Conservation (phyloP, 164 flowering plant genomes). For the Liquidambar formosana region DNA sequence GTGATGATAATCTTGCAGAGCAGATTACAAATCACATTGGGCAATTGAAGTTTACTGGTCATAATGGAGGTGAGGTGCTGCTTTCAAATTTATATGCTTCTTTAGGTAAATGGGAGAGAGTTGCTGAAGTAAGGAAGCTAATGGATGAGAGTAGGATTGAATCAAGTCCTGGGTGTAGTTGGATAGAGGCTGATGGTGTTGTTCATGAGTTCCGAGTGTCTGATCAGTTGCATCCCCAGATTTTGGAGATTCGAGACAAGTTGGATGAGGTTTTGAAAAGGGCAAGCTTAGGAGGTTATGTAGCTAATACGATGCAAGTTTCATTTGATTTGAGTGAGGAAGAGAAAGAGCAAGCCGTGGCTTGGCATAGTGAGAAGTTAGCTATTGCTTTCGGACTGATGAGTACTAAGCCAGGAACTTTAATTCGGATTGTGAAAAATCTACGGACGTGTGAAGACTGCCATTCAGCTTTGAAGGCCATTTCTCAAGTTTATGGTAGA, state of each 20-base stretch:
- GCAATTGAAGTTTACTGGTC: conserved; percentile 18
- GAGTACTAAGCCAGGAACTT: conserved; percentile 35
- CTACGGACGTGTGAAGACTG: conserved; percentile 59
- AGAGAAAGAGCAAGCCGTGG: conserved; percentile 51
- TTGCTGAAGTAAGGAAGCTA: conserved; percentile 29
- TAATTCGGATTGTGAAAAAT: conserved; percentile 52
- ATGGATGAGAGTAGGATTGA: conserved; percentile 22
- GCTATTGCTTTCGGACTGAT: conserved; percentile 57
- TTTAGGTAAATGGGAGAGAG: conserved; percentile 42
- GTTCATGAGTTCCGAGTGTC: conserved; percentile 43
- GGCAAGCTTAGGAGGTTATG: conserved; percentile 37
- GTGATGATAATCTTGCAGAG: conserved; percentile 36
- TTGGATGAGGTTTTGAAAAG: conserved; percentile 26
- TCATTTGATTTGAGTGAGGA: conserved; percentile 54
- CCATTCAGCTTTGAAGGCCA: conserved; percentile 46
- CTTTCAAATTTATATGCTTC: conserved; percentile 55
- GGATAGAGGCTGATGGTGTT: conserved; percentile 40
- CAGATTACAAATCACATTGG: conserved; percentile 27
- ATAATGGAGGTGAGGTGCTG: conserved; percentile 40
- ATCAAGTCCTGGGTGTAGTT: conserved; percentile 40
- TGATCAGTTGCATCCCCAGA: conserved; percentile 34
- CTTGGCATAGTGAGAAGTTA: conserved; percentile 61
- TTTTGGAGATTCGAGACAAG: conserved; percentile 34
- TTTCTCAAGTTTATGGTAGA: conserved; percentile 44
- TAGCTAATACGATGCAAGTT: conserved; percentile 34